Percentiles rank a stretch among this genome's conserved stretches.
Evolutionary conservation across 148 eudicot genomes (phyloP).

Genomic region (Chenopodium berlandieri): DNA sequence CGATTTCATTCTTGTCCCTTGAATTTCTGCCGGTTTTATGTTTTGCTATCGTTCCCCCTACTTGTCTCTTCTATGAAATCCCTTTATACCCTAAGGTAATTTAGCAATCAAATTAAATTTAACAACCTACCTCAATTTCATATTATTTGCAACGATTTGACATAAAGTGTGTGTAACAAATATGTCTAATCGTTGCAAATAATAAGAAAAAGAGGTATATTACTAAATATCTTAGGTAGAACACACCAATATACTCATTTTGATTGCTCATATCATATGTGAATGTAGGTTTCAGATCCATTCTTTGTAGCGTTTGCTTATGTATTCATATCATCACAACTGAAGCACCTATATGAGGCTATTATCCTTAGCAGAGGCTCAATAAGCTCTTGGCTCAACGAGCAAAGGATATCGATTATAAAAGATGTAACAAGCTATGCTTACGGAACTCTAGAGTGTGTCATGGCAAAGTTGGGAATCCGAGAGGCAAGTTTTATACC

Average conservation of each 20-base stretch:
- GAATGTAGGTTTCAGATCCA: constrained; percentile 46
- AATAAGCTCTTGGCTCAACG: constrained; percentile 34
- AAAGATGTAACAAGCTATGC: constrained; percentile 34
- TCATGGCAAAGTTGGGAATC: constrained; percentile 43
- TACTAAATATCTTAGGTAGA: too few species aligned
- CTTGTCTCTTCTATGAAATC: constrained; percentile 41
- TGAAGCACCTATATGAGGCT: constrained; percentile 38
- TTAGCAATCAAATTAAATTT: too few species aligned
- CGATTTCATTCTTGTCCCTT: constrained; percentile 25
- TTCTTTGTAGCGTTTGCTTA: constrained; percentile 38
- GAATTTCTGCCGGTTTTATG: constrained; percentile 26
- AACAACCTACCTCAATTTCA: too few species aligned
- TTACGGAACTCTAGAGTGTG: constrained; percentile 44
- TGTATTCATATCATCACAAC: constrained; percentile 37
- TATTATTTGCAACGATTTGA: too few species aligned
- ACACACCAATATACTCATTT: too few species aligned
- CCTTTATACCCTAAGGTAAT: constrained; percentile 54
- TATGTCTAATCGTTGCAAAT: too few species aligned
- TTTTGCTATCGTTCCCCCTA: constrained; percentile 36
- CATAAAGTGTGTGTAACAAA: too few species aligned
- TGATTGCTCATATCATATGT: background rate
- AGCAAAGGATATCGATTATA: constrained; percentile 47
- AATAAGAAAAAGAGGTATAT: too few species aligned
- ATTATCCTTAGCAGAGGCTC: constrained; percentile 15
- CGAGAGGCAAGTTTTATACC: constrained; percentile 42